Percentiles rank a stretch among this genome's conserved stretches.
phyloP scores from a whole-genome alignment of 2,329 filamentous ascomycete species.

The Colletotrichum cordylinicola region DNA sequence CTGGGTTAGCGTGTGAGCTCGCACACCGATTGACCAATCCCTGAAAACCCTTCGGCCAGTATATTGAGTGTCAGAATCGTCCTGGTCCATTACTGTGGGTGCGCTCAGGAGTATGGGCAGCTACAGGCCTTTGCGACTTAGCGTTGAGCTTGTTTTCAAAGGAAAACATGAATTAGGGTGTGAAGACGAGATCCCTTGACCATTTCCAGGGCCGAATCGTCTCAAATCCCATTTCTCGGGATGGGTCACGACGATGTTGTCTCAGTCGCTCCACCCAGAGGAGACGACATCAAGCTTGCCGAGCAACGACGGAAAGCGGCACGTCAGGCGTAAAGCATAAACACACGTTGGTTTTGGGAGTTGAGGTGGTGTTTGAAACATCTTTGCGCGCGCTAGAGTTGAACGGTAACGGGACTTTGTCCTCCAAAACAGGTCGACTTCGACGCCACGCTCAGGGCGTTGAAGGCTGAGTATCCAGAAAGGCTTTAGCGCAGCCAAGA shows the following conservation, averaged over 20 bases:
- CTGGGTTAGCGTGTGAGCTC: background rate
- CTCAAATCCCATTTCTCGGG: background rate
- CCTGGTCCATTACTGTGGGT: background rate
- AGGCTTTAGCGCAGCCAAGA: background rate
- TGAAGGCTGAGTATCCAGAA: background rate
- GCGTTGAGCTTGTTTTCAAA: constrained; percentile 21
- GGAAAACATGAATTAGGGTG: background rate
- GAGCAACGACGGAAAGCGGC: background rate
- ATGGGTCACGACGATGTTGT: background rate
- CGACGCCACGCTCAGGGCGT: constrained; percentile 8
- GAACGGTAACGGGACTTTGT: background rate
- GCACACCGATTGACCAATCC: background rate
- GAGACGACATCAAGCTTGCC: background rate
- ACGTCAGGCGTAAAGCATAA: background rate
- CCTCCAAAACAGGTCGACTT: background rate
- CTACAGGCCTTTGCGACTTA: background rate
- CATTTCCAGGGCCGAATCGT: background rate
- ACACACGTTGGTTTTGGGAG: background rate
- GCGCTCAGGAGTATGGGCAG: background rate
- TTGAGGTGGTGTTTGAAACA: constrained; percentile 4
- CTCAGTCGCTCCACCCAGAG: background rate
- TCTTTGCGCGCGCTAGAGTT: constrained; percentile 4
- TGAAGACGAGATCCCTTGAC: background rate
- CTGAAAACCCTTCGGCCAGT: background rate
- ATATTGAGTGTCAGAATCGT: background rate